Evolutionary conservation across 345 rosid species (phyloP).

Genomic region (Acer yangbiense): DNA sequence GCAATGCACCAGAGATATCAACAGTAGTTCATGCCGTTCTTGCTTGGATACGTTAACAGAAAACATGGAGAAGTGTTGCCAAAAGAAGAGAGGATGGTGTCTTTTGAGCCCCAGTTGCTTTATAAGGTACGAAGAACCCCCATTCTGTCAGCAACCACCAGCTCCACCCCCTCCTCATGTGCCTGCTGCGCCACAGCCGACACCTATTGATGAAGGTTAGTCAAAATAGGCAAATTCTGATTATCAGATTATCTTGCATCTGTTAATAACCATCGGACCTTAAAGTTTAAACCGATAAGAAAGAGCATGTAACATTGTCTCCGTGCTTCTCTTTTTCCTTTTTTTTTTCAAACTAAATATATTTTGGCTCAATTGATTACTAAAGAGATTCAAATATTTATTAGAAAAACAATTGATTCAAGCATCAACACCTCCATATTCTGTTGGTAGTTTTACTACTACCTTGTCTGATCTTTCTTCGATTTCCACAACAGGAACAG

Average conservation of each 20-base stretch:
- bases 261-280: too few relatives aligned
- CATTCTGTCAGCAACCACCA: neutral
- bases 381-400: too few relatives aligned
- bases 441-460: too few relatives aligned
- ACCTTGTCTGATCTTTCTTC: constrained; percentile 30
- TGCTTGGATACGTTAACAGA: neutral
- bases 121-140: neutral
- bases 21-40: neutral
- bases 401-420: too few relatives aligned
- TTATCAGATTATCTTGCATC: too few relatives aligned
- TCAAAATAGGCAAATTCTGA: too few relatives aligned
- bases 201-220: constrained; percentile 25
- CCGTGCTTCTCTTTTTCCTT: neutral
- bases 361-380: too few relatives aligned
- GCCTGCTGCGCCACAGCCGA: constrained; percentile 15
- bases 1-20: constrained; percentile 35
- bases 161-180: neutral
- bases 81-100: constrained; percentile 5
- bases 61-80: neutral
- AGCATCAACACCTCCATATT: too few relatives aligned
- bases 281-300: too few relatives aligned
- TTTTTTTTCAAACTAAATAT: too few relatives aligned
- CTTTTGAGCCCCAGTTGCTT: constrained; percentile 12
- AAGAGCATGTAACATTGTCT: too few relatives aligned
- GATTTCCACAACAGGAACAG: neutral